A percentile compares a stretch with the other conserved stretches of the same genome.
phyloP scores from a whole-genome alignment of 345 rosid species.

The Corchorus capsularis region DNA sequence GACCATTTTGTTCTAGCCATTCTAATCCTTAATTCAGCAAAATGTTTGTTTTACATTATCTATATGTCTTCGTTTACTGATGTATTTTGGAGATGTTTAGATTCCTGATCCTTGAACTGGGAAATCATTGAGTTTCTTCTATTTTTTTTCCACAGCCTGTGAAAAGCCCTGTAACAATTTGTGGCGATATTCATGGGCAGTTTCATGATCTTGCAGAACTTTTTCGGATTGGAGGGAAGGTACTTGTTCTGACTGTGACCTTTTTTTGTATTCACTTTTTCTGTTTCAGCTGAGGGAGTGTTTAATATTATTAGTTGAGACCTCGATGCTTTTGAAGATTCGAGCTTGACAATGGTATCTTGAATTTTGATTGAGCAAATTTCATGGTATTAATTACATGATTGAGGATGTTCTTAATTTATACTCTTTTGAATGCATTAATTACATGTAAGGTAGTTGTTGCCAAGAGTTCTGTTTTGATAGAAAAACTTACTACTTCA shows the following conservation, averaged over 20 bases:
- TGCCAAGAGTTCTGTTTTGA: conserved; percentile 10
- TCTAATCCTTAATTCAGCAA: conserved; percentile 6
- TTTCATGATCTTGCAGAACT: conserved; percentile 99
- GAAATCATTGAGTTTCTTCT: conserved; percentile 15
- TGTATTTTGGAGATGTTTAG: not conserved
- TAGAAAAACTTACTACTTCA: not conserved
- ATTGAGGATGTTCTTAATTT: not conserved
- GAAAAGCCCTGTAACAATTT: conserved; percentile 95
- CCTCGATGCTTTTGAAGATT: conserved; percentile 34
- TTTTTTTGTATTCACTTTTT: conserved; percentile 23
- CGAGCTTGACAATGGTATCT: conserved; percentile 25
- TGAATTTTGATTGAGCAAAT: conserved; percentile 23
- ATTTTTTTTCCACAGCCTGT: conserved; percentile 65
- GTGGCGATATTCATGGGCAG: conserved; percentile 99
- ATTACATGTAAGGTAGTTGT: not conserved
- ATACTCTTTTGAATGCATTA: not conserved
- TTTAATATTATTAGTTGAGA: conserved; percentile 28
- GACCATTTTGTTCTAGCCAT: conserved; percentile 18
- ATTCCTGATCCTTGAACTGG: conserved; percentile 16
- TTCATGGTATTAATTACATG: not conserved
- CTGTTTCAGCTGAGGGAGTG: conserved; percentile 30
- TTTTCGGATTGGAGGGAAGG: conserved; percentile 97
- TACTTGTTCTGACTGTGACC: conserved; percentile 36
- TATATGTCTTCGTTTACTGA: not conserved
- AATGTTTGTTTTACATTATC: conserved; percentile 1